Evolutionary conservation across 345 rosid genomes (phyloP).

Genomic region (Populus davidiana): DNA sequence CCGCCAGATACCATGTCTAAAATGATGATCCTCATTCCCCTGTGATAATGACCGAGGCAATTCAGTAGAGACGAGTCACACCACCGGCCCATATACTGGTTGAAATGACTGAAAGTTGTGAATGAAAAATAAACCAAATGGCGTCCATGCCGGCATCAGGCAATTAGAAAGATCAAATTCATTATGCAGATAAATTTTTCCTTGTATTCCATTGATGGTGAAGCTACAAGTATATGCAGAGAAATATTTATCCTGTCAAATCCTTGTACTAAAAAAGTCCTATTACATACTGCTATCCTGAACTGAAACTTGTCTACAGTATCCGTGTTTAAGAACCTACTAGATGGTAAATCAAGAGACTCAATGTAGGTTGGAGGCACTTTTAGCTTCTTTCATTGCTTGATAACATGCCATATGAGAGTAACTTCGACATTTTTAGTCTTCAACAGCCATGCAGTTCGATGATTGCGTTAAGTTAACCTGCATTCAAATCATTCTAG

Average conservation of each 20-base stretch:
- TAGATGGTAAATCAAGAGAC: neutral
- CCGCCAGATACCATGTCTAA: neutral
- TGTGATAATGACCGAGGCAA: neutral
- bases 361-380: neutral
- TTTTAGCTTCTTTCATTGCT: no score
- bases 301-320: neutral
- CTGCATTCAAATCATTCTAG: neutral
- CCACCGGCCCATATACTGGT: neutral
- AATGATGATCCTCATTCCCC: neutral
- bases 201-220: neutral
- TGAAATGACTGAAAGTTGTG: neutral
- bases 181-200: neutral
- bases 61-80: neutral
- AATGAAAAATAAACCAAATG: neutral
- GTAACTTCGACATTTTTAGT: no score
- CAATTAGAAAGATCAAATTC: neutral
- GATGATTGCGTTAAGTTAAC: neutral
- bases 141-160: neutral
- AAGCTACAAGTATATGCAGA: neutral
- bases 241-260: neutral
- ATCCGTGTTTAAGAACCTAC: neutral
- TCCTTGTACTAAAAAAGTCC: neutral
- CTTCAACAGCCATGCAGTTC: neutral
- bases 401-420: no score
- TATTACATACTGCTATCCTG: neutral